Percentiles rank a stretch among this genome's conserved stretches.
Evolutionary conservation across 495 filamentous ascomycete genomes (phyloP).

Genomic region (Xylaria nigripes): DNA sequence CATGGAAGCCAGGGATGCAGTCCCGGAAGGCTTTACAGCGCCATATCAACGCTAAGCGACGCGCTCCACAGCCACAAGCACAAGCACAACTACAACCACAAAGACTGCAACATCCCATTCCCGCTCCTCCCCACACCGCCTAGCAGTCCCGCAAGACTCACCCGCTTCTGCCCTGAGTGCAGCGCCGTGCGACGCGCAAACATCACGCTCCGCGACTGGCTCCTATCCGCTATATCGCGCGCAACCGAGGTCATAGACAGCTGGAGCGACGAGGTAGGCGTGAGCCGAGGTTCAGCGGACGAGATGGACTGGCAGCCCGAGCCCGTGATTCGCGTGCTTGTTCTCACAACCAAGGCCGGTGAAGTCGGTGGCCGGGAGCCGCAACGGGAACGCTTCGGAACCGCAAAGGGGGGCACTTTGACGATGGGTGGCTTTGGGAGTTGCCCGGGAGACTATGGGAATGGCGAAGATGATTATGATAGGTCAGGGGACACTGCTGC

Average conservation of each 20-base stretch:
- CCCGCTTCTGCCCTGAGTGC: constrained; percentile 23
- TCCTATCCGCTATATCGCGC: neutral
- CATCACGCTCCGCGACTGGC: constrained; percentile 21
- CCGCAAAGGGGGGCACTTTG: too few species aligned
- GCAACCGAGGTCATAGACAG: constrained; percentile 13
- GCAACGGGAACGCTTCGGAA: neutral
- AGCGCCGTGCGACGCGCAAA: constrained; percentile 21
- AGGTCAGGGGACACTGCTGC: too few species aligned
- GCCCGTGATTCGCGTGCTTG: constrained; percentile 17
- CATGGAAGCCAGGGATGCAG: too few species aligned
- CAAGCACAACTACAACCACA: neutral
- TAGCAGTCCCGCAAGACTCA: neutral
- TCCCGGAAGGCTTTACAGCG: too few species aligned
- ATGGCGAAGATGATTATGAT: too few species aligned
- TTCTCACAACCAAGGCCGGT: neutral
- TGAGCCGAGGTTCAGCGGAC: constrained; percentile 19
- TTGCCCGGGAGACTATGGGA: too few species aligned
- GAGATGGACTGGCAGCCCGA: constrained; percentile 37
- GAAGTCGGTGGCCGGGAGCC: neutral
- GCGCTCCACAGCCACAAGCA: neutral
- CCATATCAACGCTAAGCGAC: neutral
- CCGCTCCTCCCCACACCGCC: neutral
- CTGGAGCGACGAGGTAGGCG: constrained; percentile 29
- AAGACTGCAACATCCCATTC: neutral
- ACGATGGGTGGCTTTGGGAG: too few species aligned